Base-by-base conservation (phyloP, 805 yeast species). In the Teunomyces cretensis region DNA sequence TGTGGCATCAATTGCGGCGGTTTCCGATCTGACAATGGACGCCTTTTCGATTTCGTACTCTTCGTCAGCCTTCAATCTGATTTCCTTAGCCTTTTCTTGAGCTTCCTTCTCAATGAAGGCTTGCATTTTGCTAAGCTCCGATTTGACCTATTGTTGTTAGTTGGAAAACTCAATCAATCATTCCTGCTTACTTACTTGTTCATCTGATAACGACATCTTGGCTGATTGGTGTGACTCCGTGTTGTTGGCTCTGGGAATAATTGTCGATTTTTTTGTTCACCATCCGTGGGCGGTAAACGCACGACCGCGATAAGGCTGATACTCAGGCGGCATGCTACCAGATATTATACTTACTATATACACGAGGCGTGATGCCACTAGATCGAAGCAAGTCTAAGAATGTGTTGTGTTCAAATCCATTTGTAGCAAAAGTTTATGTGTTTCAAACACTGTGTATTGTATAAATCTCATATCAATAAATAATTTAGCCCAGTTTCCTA, bases 101-200 rank as follows among this genome's bases (percentile, higher is more conserved):
- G 99, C 99, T 75, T 94, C 99, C 80, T 92, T 94, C 74, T 86
- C 88, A 80, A 94, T 94, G 83, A 94, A 94, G 64, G 95, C 91
- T 67, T 92, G 96, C 97, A 94, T 94, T 78, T 94, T 94, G 67
- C 84, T 84, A 70, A 94, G 87, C 76, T 94, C 99, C 58, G 89
- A 89, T 62, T 86, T 90, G 56, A 92, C 98, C 90, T 91, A 22
- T 33, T 24, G 35, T 49, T 43, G 35, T 49, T 43, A 30, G 35
- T 26, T 7, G 33, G 3, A 2, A 16, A 5, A 16, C 6, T 16
- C n/a, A 16, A 15, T 30, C 19, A 27, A 19, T 13, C 9, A 9
- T 14, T 6, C 4, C 15, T n/a, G n/a, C 24, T 15, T 17, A 57
- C 64, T 45, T 58, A 60, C 64, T 56, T 60, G 64, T 46, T 60